Conservation (phyloP, 257 asterid species). For the Capsicum baccatum region DNA sequence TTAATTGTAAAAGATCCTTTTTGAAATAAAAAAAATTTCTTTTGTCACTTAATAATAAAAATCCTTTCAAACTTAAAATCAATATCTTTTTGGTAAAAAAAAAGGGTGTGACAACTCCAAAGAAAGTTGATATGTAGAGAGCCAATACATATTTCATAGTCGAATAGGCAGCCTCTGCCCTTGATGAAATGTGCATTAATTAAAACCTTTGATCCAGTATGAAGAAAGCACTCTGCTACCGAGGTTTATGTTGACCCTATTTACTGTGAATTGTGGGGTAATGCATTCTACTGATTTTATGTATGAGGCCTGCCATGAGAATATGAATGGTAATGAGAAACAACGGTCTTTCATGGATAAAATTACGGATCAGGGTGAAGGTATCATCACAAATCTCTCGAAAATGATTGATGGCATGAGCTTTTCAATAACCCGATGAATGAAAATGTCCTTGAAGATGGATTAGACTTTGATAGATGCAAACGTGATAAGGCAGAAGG, state of each 20-base stretch:
- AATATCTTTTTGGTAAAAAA: too few relatives aligned
- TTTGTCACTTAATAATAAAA: too few relatives aligned
- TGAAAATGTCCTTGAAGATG: conserved; percentile 40
- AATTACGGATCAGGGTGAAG: conserved; percentile 36
- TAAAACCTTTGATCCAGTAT: conserved; percentile 21
- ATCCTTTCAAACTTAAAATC: too few relatives aligned
- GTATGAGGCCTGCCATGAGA: conserved; percentile 38
- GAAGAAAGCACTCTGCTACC: conserved; percentile 33
- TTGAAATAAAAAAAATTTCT: too few relatives aligned
- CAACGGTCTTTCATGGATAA: conserved; percentile 29
- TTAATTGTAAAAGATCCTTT: too few relatives aligned
- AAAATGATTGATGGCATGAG: conserved; percentile 53
- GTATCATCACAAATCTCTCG: not conserved
- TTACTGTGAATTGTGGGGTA: conserved; percentile 34
- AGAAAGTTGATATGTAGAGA: conserved; percentile 68
- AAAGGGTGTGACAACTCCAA: not conserved
- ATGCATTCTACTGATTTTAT: conserved; percentile 38
- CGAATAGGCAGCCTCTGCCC: conserved; percentile 61
- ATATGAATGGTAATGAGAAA: conserved; percentile 31
- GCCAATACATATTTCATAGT: conserved; percentile 60
- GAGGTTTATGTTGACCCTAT: conserved; percentile 31
- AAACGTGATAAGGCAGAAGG: conserved; percentile 52
- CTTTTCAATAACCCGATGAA: conserved; percentile 38
- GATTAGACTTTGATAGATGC: conserved; percentile 56
- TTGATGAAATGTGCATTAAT: conserved; percentile 42